A percentile compares a stretch with the other conserved stretches of the same genome.
phyloP scores from a whole-genome alignment of 2,329 filamentous ascomycete species.

The Trichoderma semiorbis region DNA sequence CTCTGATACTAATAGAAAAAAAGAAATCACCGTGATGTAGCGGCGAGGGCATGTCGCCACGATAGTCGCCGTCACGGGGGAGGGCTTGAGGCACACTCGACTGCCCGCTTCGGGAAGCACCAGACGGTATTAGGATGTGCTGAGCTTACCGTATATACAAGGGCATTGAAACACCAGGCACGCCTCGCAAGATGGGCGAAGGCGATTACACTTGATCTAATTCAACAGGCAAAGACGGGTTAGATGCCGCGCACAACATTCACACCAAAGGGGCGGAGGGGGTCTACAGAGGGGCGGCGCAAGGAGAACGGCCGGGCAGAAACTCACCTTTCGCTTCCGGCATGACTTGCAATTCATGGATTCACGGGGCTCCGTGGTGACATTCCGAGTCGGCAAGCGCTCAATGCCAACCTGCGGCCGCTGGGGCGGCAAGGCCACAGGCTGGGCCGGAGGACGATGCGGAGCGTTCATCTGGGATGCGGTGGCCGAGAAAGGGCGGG shows the following conservation, averaged over 20 bases:
- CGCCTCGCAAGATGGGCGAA: slow-evolving; percentile 80
- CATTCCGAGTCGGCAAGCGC: slow-evolving; percentile 66
- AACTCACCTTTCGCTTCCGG: slow-evolving; percentile 78
- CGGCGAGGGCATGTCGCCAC: neutral
- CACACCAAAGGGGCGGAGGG: neutral
- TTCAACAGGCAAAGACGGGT: neutral
- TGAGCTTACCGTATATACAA: slow-evolving; percentile 74
- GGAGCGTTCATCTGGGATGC: slow-evolving; percentile 13
- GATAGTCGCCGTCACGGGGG: neutral
- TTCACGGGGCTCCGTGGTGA: slow-evolving; percentile 74
- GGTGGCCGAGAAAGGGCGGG: neutral
- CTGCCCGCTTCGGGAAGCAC: neutral
- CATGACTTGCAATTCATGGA: slow-evolving; percentile 97
- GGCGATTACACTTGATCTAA: slow-evolving; percentile 88
- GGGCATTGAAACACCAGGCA: slow-evolving; percentile 86
- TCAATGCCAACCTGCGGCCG: slow-evolving; percentile 79
- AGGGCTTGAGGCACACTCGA: neutral
- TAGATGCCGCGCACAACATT: neutral
- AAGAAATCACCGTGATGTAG: neutral
- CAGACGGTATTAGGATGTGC: neutral
- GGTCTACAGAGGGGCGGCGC: neutral
- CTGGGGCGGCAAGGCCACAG: slow-evolving; percentile 62
- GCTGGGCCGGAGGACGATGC: slow-evolving; percentile 30
- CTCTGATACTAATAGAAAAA: neutral
- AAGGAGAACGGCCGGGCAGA: neutral